These are phyloP conservation scores for Cladosporium sp. DNA, from an alignment of 2,329 filamentous ascomycete species.

Conservation along the genomic window DNA sequence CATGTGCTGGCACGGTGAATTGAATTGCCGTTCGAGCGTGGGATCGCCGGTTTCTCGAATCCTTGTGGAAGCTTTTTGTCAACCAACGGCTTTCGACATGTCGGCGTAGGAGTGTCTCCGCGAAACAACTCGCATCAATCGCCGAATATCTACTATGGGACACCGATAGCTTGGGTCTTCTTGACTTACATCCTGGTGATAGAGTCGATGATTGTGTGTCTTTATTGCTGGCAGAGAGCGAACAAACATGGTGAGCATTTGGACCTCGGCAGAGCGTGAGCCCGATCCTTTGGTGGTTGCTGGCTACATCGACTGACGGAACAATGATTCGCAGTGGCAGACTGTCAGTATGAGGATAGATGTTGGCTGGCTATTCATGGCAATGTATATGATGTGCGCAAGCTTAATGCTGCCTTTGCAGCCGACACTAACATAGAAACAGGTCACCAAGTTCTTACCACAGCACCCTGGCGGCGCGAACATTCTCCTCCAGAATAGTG, in stretches of 20 bases:
- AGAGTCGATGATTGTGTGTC: not conserved
- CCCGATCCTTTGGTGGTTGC: conserved; percentile 55
- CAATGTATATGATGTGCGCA: conserved; percentile 76
- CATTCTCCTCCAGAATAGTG: conserved; percentile 84
- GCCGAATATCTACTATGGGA: not conserved
- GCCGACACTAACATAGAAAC: not conserved
- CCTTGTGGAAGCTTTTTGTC: not conserved
- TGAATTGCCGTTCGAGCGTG: not conserved
- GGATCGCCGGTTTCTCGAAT: not conserved
- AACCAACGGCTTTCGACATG: not conserved
- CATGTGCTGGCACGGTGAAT: not conserved
- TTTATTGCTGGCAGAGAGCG: not conserved
- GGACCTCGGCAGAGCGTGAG: conserved; percentile 56
- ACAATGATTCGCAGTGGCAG: conserved; percentile 62
- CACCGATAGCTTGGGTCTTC: not conserved
- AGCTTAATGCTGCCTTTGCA: not conserved
- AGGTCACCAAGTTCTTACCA: conserved; percentile 75
- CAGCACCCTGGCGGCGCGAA: conserved; percentile 84
- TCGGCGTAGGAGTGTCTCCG: not conserved
- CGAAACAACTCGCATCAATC: not conserved
- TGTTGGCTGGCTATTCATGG: conserved; percentile 94
- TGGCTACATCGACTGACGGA: conserved; percentile 31
- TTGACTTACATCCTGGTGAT: not conserved
- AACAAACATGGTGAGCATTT: not conserved
- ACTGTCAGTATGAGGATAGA: conserved; percentile 78